Conservation (phyloP, 768 basidiomycete genomes). For the Pholiota molesta region DNA sequence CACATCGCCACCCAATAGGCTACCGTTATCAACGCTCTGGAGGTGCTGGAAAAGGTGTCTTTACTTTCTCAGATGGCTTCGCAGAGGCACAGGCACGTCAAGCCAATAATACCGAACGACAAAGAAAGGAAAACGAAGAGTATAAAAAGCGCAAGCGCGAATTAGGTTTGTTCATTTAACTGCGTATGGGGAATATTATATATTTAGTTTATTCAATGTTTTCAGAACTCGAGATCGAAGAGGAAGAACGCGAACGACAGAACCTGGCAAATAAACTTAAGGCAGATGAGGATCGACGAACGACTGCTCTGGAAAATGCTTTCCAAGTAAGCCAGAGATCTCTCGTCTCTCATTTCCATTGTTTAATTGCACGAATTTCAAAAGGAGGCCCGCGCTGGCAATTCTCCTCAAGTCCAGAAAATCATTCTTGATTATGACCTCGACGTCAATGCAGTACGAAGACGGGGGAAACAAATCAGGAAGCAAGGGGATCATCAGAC, state of each 20-base stretch:
- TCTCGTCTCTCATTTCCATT: not conserved
- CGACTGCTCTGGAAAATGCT: conserved; percentile 28
- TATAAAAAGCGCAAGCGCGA: conserved; percentile 35
- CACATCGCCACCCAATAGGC: conserved; percentile 20
- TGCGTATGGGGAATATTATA: no score
- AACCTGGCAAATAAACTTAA: conserved; percentile 27
- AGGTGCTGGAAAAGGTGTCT: conserved; percentile 16
- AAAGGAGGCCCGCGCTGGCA: conserved; percentile 28
- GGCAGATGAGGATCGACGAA: conserved; percentile 26
- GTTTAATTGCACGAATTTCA: not conserved
- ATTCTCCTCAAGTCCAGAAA: conserved; percentile 28
- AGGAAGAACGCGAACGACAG: conserved; percentile 32
- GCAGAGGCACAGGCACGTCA: conserved; percentile 25
- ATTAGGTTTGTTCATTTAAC: conserved; percentile 27
- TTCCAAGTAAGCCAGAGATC: conserved; percentile 27
- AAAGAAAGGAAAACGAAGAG: conserved; percentile 31
- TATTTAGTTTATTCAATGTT: not conserved
- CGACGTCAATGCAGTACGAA: conserved; percentile 35
- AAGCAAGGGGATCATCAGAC: conserved; percentile 24
- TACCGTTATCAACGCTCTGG: conserved; percentile 32
- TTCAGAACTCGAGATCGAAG: conserved; percentile 35
- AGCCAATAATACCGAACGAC: conserved; percentile 22
- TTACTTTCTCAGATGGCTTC: conserved; percentile 22
- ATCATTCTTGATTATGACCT: conserved; percentile 32
- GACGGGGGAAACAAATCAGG: conserved; percentile 21